A percentile compares a stretch with the other conserved stretches of the same genome.
Evolutionary conservation across 208 protist species (phyloP).

Genomic region (Novymonas esmeraldas): DNA sequence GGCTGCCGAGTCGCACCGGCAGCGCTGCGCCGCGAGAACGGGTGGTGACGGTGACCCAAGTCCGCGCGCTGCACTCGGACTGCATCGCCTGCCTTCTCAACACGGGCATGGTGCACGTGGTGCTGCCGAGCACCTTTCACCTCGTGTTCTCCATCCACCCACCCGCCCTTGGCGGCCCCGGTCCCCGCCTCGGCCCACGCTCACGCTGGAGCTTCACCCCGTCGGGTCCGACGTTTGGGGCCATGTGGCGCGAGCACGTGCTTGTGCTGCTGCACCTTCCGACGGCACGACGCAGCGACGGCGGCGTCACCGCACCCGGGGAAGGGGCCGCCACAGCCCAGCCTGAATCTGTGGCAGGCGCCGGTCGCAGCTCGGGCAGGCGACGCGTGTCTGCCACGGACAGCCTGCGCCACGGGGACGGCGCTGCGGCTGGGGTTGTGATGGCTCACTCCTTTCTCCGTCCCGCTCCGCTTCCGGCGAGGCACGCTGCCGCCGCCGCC

Average conservation of each 20-base stretch:
- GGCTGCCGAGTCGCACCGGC: conserved; percentile 12
- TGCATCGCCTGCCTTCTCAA: conserved; percentile 30
- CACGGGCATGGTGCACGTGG: conserved; percentile 27
- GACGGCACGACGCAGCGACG: conserved; percentile 8
- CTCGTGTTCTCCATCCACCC: conserved; percentile 27
- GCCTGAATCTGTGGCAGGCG: neutral
- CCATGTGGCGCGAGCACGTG: conserved; percentile 15
- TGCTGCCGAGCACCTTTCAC: conserved; percentile 31
- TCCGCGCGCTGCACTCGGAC: conserved; percentile 23
- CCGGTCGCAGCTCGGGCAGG: too few relatives aligned
- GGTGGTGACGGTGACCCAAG: conserved; percentile 3
- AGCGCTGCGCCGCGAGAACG: neutral
- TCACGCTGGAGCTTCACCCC: conserved; percentile 25
- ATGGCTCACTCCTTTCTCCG: conserved; percentile 24
- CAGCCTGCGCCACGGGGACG: neutral
- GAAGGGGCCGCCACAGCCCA: neutral
- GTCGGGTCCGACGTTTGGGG: conserved; percentile 27
- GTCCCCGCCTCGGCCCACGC: neutral
- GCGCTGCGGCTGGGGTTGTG: neutral
- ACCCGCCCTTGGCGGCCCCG: neutral
- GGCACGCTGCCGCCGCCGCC: too few relatives aligned
- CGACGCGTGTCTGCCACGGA: too few relatives aligned
- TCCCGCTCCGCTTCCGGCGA: too few relatives aligned
- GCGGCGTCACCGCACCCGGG: neutral
- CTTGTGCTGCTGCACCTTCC: conserved; percentile 28